A percentile compares a stretch with the other conserved stretches of the same genome.
These are phyloP conservation scores for Plenodomus biglobosus DNA, from an alignment of 2,329 filamentous ascomycete species.

Conservation along the genomic window DNA sequence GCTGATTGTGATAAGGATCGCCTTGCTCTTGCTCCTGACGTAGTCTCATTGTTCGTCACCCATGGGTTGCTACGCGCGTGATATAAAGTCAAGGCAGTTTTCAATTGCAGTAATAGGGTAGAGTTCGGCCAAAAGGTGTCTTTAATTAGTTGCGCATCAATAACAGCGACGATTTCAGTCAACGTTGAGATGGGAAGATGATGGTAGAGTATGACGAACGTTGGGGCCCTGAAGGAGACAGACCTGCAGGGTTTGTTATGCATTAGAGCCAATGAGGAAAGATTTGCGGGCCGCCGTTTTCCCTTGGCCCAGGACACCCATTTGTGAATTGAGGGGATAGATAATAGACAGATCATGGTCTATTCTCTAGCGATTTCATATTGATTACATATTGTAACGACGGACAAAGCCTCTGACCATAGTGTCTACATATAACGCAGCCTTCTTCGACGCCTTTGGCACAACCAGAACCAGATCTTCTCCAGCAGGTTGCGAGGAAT, in stretches of 20 bases:
- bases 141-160: neutral
- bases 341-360: neutral
- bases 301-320: neutral
- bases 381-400: neutral
- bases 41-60: neutral
- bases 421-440: no score
- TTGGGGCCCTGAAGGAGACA: neutral
- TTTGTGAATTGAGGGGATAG: neutral
- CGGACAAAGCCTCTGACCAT: no score
- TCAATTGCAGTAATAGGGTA: neutral
- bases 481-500: conserved; percentile 49
- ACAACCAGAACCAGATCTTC: conserved; percentile 54
- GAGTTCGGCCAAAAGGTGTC: neutral
- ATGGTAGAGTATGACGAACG: neutral
- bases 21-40: neutral
- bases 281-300: neutral
- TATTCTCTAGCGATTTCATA: no score
- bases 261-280: neutral
- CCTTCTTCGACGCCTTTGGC: conserved; percentile 26
- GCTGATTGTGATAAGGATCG: neutral
- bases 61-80: neutral
- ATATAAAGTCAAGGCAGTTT: neutral
- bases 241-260: neutral
- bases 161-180: neutral
- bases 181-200: neutral